Conservation (phyloP, 805 yeast genomes). For the Lachancea thermotolerans region DNA sequence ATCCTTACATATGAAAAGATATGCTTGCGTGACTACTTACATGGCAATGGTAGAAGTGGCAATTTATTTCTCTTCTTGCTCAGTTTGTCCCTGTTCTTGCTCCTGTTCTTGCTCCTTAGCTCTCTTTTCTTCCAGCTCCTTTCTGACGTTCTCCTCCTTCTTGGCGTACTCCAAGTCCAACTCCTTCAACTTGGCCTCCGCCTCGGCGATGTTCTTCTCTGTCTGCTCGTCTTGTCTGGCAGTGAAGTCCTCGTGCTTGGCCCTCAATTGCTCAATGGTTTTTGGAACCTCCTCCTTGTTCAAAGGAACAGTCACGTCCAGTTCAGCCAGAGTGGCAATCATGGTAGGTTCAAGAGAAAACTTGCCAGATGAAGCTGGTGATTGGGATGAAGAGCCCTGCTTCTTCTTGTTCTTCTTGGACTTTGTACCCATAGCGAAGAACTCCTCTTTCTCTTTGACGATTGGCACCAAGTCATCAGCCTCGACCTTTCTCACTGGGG, state of each 20-base stretch:
- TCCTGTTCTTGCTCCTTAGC: constrained; percentile 23
- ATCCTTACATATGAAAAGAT: not conserved
- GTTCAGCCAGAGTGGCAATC: constrained; percentile 66
- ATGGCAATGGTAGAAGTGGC: constrained; percentile 1
- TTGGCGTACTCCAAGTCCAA: constrained; percentile 48
- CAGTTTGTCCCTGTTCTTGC: constrained; percentile 20
- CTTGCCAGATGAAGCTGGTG: constrained; percentile 31
- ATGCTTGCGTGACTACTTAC: constrained; percentile 4
- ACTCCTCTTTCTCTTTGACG: constrained; percentile 36
- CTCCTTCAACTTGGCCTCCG: constrained; percentile 69
- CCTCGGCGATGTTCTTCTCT: constrained; percentile 63
- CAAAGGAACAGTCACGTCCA: constrained; percentile 74
- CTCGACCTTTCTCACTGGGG: constrained; percentile 56
- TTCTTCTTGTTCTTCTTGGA: constrained; percentile 46
- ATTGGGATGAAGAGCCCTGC: constrained; percentile 24
- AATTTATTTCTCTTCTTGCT: constrained; percentile 7
- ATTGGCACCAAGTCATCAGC: constrained; percentile 49
- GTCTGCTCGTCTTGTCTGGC: constrained; percentile 77
- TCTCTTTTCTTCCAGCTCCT: constrained; percentile 30
- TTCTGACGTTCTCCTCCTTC: constrained; percentile 36
- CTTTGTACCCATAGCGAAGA: constrained; percentile 42
- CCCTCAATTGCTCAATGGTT: constrained; percentile 61
- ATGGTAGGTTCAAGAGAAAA: constrained; percentile 76
- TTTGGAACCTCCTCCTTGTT: constrained; percentile 61
- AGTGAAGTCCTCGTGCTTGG: constrained; percentile 61